Conservation (phyloP, 345 rosid genomes). For the Reutealis trisperma region DNA sequence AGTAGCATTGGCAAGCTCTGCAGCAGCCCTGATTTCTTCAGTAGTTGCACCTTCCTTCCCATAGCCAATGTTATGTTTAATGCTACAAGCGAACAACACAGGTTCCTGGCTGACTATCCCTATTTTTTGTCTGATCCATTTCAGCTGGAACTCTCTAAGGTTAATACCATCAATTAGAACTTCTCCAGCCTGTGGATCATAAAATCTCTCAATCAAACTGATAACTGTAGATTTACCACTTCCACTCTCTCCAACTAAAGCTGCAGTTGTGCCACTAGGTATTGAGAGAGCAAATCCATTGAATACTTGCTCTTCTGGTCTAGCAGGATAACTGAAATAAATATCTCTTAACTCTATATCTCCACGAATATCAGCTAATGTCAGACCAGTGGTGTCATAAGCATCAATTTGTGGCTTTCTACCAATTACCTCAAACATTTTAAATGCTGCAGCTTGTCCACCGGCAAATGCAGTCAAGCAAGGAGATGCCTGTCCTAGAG, state of each 20-base stretch:
- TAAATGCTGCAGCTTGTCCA: slow-evolving; percentile 27
- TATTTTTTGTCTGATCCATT: slow-evolving; percentile 24
- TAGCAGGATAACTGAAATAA: slow-evolving; percentile 28
- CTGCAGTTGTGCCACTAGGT: slow-evolving; percentile 20
- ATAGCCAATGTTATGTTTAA: slow-evolving; percentile 18
- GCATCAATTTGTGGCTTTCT: slow-evolving; percentile 26
- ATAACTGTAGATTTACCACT: slow-evolving; percentile 25
- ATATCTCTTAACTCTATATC: slow-evolving; percentile 27
- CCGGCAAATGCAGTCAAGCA: slow-evolving; percentile 25
- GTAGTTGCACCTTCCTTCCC: slow-evolving; percentile 19
- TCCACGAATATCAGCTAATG: slow-evolving; percentile 18
- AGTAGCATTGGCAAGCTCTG: slow-evolving; percentile 24
- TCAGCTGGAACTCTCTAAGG: slow-evolving; percentile 18
- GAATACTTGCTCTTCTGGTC: slow-evolving; percentile 30
- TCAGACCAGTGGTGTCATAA: not conserved
- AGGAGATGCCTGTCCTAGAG: slow-evolving; percentile 28
- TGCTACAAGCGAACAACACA: slow-evolving; percentile 14
- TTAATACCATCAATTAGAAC: slow-evolving; percentile 21
- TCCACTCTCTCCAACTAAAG: slow-evolving; percentile 32
- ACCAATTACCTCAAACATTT: slow-evolving; percentile 23
- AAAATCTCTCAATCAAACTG: slow-evolving; percentile 21
- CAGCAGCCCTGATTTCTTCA: slow-evolving; percentile 19
- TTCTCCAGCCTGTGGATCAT: slow-evolving; percentile 21
- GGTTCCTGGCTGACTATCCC: slow-evolving; percentile 25
- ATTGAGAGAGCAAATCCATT: slow-evolving; percentile 22